Evolutionary conservation across 176 grass and related monocot genomes (phyloP).

Genomic region (Oryza punctata): DNA sequence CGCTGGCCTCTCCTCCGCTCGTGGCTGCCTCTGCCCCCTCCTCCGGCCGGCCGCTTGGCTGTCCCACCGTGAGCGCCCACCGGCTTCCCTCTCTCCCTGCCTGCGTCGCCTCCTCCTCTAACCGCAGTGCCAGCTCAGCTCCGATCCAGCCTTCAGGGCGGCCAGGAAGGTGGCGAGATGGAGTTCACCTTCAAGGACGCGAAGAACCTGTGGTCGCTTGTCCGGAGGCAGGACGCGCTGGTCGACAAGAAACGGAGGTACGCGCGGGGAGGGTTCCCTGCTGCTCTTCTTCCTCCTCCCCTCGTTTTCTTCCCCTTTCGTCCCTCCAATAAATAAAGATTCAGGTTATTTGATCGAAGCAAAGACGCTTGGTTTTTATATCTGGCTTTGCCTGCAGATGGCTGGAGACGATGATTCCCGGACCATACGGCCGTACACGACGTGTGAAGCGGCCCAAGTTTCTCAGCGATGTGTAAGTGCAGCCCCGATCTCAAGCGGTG

Average conservation of each 20-base stretch:
- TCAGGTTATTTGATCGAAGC: background rate
- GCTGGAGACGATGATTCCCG: constrained; percentile 25
- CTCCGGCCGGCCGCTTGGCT: too few species aligned
- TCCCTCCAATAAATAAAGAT: background rate
- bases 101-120: background rate
- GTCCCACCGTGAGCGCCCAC: too few species aligned
- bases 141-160: too few species aligned
- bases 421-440: background rate
- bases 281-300: background rate
- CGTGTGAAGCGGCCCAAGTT: constrained; percentile 43
- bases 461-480: constrained; percentile 14
- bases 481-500: background rate
- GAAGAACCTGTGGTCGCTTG: constrained; percentile 30
- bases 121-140: too few species aligned
- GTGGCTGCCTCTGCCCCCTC: too few species aligned
- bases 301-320: background rate
- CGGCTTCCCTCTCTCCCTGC: too few species aligned
- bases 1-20: too few species aligned
- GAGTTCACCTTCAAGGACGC: constrained; percentile 47
- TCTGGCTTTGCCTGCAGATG: constrained; percentile 24
- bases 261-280: too few species aligned
- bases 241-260: constrained; percentile 43
- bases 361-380: too few species aligned
- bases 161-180: background rate
- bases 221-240: constrained; percentile 20